Percentiles rank a stretch among this genome's conserved stretches.
These are phyloP conservation scores for Colletotrichum coccodes DNA, from an alignment of 2,329 filamentous ascomycete genomes.

Conservation along the genomic window DNA sequence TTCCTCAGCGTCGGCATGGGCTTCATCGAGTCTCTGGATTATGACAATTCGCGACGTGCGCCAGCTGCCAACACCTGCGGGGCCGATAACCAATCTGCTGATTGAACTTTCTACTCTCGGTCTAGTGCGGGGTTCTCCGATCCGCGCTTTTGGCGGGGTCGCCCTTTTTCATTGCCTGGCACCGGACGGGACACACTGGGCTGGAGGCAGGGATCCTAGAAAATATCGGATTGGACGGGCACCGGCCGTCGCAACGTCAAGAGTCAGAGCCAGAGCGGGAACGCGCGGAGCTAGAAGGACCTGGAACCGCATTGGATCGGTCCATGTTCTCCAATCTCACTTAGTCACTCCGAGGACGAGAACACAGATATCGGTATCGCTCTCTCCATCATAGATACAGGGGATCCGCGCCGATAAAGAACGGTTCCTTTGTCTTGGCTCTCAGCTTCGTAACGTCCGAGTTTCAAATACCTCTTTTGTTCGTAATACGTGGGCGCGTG, in stretches of 20 bases:
- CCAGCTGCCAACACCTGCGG: slow-evolving; percentile 22
- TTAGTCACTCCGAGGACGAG: slow-evolving; percentile 12
- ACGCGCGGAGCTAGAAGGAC: slow-evolving; percentile 23
- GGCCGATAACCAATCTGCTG: too few species aligned
- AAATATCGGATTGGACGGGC: slow-evolving; percentile 20
- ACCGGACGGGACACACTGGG: not conserved
- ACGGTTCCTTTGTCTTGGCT: not conserved
- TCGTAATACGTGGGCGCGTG: not conserved
- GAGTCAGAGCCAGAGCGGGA: slow-evolving; percentile 22
- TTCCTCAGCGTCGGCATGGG: not conserved
- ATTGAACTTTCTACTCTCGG: not conserved
- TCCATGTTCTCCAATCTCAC: slow-evolving; percentile 13
- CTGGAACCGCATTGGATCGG: slow-evolving; percentile 23
- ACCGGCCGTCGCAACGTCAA: slow-evolving; percentile 16
- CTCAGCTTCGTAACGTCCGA: not conserved
- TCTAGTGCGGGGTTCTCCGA: slow-evolving; percentile 31
- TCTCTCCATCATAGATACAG: not conserved
- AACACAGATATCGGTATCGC: not conserved
- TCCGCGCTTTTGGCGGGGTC: slow-evolving; percentile 30
- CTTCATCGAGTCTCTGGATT: not conserved
- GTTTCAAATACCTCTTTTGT: not conserved
- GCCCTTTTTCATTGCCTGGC: not conserved
- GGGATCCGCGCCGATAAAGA: not conserved
- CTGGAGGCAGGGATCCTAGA: slow-evolving; percentile 19
- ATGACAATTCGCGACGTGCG: not conserved